Conservation (phyloP, 2,329 filamentous ascomycete genomes). For the Chaetomiaceae sp. region DNA sequence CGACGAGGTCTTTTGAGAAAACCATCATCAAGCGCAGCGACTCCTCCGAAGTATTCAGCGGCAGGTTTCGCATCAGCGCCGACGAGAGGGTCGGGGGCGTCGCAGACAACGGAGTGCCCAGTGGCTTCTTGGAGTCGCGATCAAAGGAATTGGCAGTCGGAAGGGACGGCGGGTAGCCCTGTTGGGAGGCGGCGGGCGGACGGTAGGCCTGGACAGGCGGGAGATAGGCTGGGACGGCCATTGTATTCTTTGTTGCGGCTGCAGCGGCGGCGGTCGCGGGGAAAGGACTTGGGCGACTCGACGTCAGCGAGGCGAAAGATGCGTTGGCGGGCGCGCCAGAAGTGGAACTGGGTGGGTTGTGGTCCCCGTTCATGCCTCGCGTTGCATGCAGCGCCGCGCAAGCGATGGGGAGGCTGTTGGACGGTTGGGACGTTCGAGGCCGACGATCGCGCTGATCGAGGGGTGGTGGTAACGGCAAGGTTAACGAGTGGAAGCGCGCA, state of each 20-base stretch:
- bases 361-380: slow-evolving; percentile 32
- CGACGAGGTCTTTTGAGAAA: slow-evolving; percentile 52
- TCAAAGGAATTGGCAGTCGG: slow-evolving; percentile 35
- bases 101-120: slow-evolving; percentile 37
- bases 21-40: slow-evolving; percentile 53
- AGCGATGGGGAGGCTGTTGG: slow-evolving; percentile 12
- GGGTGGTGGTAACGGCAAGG: slow-evolving; percentile 3
- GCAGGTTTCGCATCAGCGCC: slow-evolving; percentile 51
- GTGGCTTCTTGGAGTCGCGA: slow-evolving; percentile 38
- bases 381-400: slow-evolving; percentile 30
- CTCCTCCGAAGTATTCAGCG: slow-evolving; percentile 49
- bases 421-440: slow-evolving; percentile 8
- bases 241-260: slow-evolving; percentile 32
- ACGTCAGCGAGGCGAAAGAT: slow-evolving; percentile 32
- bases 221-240: slow-evolving; percentile 43
- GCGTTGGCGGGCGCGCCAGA: slow-evolving; percentile 30
- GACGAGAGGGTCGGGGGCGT: slow-evolving; percentile 35
- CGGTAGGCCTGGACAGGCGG: slow-evolving; percentile 38
- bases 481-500: slow-evolving; percentile 22
- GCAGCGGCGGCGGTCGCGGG: slow-evolving; percentile 26
- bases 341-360: slow-evolving; percentile 24
- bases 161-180: slow-evolving; percentile 33
- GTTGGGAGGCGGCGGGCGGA: slow-evolving; percentile 31
- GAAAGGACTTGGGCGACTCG: slow-evolving; percentile 33
- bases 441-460: slow-evolving; percentile 33